Percentiles rank a stretch among this genome's conserved stretches.
phyloP scores from a whole-genome alignment of 2,329 filamentous ascomycete genomes.

The Coniella lustricola region DNA sequence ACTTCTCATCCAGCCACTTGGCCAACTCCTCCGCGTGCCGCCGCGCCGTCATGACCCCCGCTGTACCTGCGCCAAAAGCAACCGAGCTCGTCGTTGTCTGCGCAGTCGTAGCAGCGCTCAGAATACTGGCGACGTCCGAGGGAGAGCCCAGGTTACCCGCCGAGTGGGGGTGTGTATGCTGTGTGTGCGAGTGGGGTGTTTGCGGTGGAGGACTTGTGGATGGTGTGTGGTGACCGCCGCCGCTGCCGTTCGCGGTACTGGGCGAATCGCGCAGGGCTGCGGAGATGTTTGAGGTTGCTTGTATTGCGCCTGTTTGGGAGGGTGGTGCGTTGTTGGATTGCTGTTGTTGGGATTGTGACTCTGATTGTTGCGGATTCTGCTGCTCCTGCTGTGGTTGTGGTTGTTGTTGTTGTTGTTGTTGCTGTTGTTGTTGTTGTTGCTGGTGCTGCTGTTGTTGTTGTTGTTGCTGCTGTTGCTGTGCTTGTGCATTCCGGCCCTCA shows the following conservation, averaged over 20 bases:
- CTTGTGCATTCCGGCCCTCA: conserved; percentile 13
- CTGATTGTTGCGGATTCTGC: conserved; percentile 4
- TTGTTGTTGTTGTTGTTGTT: not conserved
- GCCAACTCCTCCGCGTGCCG: conserved; percentile 53
- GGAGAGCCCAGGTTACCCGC: conserved; percentile 24
- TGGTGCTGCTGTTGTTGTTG: conserved; percentile 12
- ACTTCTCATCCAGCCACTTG: conserved; percentile 52
- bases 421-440: conserved; percentile 2
- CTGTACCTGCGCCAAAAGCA: conserved; percentile 29
- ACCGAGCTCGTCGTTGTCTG: conserved; percentile 24
- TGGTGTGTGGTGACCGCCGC: conserved; percentile 4
- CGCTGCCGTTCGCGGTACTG: not conserved
- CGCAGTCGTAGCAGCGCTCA: conserved; percentile 34
- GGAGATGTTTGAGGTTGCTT: not conserved
- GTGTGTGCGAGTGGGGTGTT: conserved; percentile 18
- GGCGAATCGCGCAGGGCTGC: not conserved
- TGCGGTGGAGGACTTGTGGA: conserved; percentile 21
- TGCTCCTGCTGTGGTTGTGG: not conserved
- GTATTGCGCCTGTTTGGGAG: not conserved
- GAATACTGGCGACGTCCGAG: conserved; percentile 40
- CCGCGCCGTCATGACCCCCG: conserved; percentile 44
- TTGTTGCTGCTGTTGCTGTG: conserved; percentile 3
- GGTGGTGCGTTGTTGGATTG: not conserved
- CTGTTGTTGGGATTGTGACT: not conserved
- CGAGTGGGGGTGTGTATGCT: conserved; percentile 17